phyloP scores from a whole-genome alignment of 2,329 filamentous ascomycete species.

The Phoma sp. region DNA sequence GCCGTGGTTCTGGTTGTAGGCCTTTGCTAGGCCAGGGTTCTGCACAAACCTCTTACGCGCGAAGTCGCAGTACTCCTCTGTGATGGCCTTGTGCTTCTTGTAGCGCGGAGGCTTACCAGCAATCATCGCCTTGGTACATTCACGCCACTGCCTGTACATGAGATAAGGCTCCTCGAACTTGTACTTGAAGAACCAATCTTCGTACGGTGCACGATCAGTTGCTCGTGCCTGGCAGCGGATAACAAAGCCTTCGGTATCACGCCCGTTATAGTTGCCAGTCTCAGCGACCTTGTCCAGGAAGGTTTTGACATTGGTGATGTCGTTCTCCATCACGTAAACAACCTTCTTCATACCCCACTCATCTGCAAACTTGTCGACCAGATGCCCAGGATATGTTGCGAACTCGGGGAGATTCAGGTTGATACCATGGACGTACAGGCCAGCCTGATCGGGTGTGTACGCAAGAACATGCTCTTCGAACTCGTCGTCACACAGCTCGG shows the following conservation, averaged over 20 bases:
- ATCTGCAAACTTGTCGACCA: slow-evolving; percentile 90
- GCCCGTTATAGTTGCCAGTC: slow-evolving; percentile 86
- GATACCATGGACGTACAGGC: slow-evolving; percentile 93
- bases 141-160: slow-evolving; percentile 98
- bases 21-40: slow-evolving; percentile 71
- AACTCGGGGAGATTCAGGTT: slow-evolving; percentile 96
- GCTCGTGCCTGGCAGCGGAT: slow-evolving; percentile 80
- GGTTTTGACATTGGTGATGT: slow-evolving; percentile 73
- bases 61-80: slow-evolving; percentile 87
- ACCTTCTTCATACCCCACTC: slow-evolving; percentile 94
- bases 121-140: slow-evolving; percentile 93
- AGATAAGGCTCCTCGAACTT: slow-evolving; percentile 99
- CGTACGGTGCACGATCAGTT: slow-evolving; percentile 62
- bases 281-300: slow-evolving; percentile 88
- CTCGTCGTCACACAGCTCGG: slow-evolving; percentile 92
- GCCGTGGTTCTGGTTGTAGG: slow-evolving; percentile 87
- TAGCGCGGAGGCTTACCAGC: slow-evolving; percentile 74
- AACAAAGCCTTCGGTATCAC: slow-evolving; percentile 96
- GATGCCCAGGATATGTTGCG: slow-evolving; percentile 79
- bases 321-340: slow-evolving; percentile 77
- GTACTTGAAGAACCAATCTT: slow-evolving; percentile 99
- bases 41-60: slow-evolving; percentile 75
- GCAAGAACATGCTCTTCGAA: slow-evolving; percentile 98
- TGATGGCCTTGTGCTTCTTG: slow-evolving; percentile 89
- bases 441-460: slow-evolving; percentile 82